Percentiles rank a stretch among this genome's conserved stretches.
phyloP scores from a whole-genome alignment of 2,329 filamentous ascomycete genomes.

The Teratosphaeria destructans region DNA sequence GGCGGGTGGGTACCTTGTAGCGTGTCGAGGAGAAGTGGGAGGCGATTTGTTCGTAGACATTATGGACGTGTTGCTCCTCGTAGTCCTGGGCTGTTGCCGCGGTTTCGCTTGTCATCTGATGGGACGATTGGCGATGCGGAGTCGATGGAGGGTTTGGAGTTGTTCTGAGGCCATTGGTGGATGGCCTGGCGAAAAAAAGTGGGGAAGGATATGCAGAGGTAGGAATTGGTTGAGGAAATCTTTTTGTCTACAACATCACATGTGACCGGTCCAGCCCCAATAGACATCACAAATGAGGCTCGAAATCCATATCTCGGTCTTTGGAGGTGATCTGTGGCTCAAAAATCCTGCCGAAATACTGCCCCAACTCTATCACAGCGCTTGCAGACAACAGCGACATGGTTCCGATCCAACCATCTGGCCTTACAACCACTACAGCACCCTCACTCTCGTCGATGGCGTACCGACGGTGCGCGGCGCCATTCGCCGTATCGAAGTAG shows the following conservation, averaged over 20 bases:
- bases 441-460: constrained; percentile 3
- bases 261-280: not conserved
- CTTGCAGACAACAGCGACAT: constrained; percentile 1
- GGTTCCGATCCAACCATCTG: constrained; percentile 14
- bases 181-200: not conserved
- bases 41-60: constrained; percentile 81
- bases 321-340: not conserved
- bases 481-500: constrained; percentile 8
- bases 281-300: too few relatives aligned
- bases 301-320: too few relatives aligned
- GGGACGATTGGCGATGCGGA: not conserved
- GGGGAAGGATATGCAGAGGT: not conserved
- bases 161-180: not conserved
- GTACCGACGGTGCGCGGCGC: constrained; percentile 9
- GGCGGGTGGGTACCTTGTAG: constrained; percentile 45
- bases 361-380: constrained; percentile 3
- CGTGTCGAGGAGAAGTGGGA: constrained; percentile 73
- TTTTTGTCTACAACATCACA: not conserved
- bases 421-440: constrained; percentile 9
- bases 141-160: not conserved
- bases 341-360: constrained; percentile 5
- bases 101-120: not conserved
- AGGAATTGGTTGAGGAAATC: not conserved
- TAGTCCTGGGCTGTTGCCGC: constrained; percentile 38
- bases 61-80: constrained; percentile 80